Evolutionary conservation across 306 rosid genomes (phyloP).

Genomic region (Pyrus betulifolia): DNA sequence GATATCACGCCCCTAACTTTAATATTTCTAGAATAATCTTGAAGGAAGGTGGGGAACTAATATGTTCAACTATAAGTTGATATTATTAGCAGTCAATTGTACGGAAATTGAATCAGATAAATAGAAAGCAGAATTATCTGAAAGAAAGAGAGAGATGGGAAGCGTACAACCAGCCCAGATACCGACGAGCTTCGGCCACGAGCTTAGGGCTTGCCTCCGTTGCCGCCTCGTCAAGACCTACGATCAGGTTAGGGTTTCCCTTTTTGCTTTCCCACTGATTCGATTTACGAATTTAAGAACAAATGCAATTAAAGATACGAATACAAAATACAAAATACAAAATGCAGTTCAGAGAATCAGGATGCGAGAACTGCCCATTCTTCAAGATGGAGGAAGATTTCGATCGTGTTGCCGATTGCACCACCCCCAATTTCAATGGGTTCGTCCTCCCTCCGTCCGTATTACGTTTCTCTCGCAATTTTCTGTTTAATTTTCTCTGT

Average conservation of each 20-base stretch:
- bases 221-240: slow-evolving; percentile 98
- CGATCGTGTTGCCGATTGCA: slow-evolving; percentile 83
- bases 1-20: too few relatives aligned
- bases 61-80: too few relatives aligned
- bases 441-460: neutral
- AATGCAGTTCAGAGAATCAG: slow-evolving; percentile 73
- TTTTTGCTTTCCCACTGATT: neutral
- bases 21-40: too few relatives aligned
- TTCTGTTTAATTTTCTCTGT: neutral
- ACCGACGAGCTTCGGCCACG: slow-evolving; percentile 89
- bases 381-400: slow-evolving; percentile 93
- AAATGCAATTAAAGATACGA: neutral
- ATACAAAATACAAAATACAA: too few relatives aligned
- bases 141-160: slow-evolving; percentile 26
- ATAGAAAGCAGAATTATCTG: too few relatives aligned
- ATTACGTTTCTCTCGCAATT: neutral
- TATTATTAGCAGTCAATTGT: too few relatives aligned
- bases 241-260: slow-evolving; percentile 54
- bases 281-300: neutral
- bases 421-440: slow-evolving; percentile 97
- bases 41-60: too few relatives aligned
- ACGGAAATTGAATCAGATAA: too few relatives aligned
- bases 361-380: slow-evolving; percentile 91
- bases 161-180: slow-evolving; percentile 64
- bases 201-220: slow-evolving; percentile 92